phyloP scores from a whole-genome alignment of 106 monocot genomes.

The Xerophyta viscosa region DNA sequence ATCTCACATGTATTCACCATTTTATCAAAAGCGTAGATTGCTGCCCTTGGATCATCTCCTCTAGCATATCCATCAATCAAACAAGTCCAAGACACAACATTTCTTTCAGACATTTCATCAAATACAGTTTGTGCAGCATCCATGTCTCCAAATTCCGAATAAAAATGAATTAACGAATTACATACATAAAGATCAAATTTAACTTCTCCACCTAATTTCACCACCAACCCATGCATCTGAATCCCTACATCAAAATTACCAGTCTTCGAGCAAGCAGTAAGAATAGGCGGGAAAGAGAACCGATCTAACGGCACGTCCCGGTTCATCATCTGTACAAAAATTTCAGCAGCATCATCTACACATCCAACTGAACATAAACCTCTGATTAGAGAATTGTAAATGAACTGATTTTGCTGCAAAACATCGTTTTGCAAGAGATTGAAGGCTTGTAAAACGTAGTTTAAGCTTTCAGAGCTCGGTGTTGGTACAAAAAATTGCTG shows the following conservation, averaged over 20 bases:
- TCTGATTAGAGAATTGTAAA: slow-evolving; percentile 3
- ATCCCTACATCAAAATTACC: neutral
- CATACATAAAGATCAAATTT: slow-evolving; percentile 2
- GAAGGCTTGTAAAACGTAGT: slow-evolving; percentile 5
- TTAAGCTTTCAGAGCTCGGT: too few species aligned
- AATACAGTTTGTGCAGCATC: slow-evolving; percentile 23
- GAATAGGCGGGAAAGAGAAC: slow-evolving; percentile 4
- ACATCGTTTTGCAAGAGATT: neutral
- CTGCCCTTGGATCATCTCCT: slow-evolving; percentile 9
- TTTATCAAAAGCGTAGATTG: slow-evolving; percentile 20
- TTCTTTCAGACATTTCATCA: slow-evolving; percentile 26
- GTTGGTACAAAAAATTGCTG: too few species aligned
- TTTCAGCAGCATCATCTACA: neutral
- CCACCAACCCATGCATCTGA: slow-evolving; percentile 5
- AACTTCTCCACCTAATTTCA: slow-evolving; percentile 5
- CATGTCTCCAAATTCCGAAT: slow-evolving; percentile 12
- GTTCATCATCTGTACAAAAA: neutral
- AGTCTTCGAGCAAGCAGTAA: slow-evolving; percentile 1
- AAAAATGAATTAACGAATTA: slow-evolving; percentile 7
- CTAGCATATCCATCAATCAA: slow-evolving; percentile 37
- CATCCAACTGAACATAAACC: neutral
- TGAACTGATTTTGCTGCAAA: neutral
- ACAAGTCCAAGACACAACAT: slow-evolving; percentile 49
- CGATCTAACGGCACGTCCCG: neutral
- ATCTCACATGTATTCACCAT: slow-evolving; percentile 13